Conservation (phyloP, 2,329 filamentous ascomycete genomes). For the Colletotrichum costaricense region DNA sequence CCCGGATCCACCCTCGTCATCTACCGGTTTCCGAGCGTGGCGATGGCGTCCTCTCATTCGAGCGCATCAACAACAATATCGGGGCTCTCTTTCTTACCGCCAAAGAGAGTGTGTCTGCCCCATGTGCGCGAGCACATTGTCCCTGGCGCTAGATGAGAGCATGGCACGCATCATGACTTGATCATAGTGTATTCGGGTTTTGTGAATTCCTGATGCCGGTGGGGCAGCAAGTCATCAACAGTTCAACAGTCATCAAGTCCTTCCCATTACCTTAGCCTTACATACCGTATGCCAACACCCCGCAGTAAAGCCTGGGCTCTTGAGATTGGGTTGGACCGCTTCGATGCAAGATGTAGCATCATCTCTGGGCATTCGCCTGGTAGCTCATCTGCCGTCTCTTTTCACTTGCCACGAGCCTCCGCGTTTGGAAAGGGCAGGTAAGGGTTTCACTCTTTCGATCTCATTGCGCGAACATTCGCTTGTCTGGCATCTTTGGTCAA, state of each 20-base stretch:
- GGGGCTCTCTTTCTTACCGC: slow-evolving; percentile 15
- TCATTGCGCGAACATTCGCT: too few relatives aligned
- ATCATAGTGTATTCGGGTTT: neutral
- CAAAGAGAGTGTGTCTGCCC: neutral
- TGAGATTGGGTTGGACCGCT: slow-evolving; percentile 22
- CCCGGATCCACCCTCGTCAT: slow-evolving; percentile 27
- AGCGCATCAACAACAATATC: slow-evolving; percentile 28
- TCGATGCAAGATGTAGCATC: slow-evolving; percentile 1
- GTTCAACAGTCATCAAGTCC: neutral
- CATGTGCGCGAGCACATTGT: neutral
- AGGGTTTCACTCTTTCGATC: neutral
- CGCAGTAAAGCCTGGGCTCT: neutral
- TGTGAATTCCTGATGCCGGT: neutral
- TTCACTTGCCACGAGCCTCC: neutral
- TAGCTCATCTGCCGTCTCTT: neutral
- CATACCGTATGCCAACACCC: neutral
- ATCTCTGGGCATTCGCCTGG: neutral
- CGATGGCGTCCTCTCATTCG: slow-evolving; percentile 18
- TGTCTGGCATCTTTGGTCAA: too few relatives aligned
- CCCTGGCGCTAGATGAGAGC: neutral
- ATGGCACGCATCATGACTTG: neutral
- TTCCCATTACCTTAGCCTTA: neutral
- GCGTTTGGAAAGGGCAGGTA: neutral
- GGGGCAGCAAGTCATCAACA: too few relatives aligned
- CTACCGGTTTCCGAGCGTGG: slow-evolving; percentile 13